Evolutionary conservation across 371 early-diverging fungal genomes (phyloP).

Genomic region (Smittium mucronatum): DNA sequence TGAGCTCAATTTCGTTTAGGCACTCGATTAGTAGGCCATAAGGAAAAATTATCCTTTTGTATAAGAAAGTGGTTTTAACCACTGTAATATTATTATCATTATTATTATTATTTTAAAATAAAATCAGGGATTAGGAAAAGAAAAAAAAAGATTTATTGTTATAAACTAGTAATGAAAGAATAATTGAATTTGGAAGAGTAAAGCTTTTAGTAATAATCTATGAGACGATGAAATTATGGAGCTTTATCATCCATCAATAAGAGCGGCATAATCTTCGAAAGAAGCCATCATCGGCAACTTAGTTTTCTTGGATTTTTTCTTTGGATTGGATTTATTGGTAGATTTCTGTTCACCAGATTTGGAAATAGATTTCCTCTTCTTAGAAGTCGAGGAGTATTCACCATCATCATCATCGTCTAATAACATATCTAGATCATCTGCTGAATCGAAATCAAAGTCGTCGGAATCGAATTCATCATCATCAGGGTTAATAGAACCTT

Average conservation of each 20-base stretch:
- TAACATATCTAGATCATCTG: constrained; percentile 9
- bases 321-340: constrained; percentile 11
- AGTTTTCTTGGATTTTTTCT: constrained; percentile 43
- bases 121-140: too few species aligned
- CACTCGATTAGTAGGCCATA: too few species aligned
- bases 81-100: too few species aligned
- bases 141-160: too few species aligned
- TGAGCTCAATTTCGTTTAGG: too few species aligned
- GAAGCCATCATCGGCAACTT: constrained; percentile 55
- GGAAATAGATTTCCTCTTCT: background rate
- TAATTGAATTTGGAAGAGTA: too few species aligned
- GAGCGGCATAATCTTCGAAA: constrained; percentile 55
- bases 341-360: background rate
- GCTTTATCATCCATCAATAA: constrained; percentile 35
- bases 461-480: constrained; percentile 12
- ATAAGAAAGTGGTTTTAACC: too few species aligned
- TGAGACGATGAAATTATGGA: too few species aligned
- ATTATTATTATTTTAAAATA: too few species aligned
- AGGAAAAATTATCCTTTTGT: too few species aligned
- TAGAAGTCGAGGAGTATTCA: background rate
- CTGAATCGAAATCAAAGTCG: constrained; percentile 10
- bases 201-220: too few species aligned
- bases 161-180: too few species aligned
- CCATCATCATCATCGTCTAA: constrained; percentile 13
- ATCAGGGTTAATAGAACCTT: background rate